phyloP scores from a whole-genome alignment of 148 eudicot species.

The Nepenthes gracilis region DNA sequence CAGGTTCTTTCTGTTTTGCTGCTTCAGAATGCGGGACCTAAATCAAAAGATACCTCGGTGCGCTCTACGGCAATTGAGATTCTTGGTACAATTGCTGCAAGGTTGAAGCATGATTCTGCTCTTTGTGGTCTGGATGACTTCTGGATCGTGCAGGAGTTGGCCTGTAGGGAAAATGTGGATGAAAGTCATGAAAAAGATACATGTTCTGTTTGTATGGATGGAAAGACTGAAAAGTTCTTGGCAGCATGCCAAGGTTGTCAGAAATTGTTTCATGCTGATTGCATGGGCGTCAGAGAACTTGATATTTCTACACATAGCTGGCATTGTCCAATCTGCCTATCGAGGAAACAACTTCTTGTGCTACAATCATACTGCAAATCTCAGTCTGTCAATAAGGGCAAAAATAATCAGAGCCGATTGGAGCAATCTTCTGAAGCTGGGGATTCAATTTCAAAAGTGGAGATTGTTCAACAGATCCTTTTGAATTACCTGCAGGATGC shows the following conservation, averaged over 20 bases:
- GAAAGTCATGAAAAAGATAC: slow-evolving; percentile 29
- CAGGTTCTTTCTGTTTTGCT: slow-evolving; percentile 96
- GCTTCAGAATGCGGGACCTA: slow-evolving; percentile 93
- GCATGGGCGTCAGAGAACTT: slow-evolving; percentile 63
- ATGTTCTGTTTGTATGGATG: slow-evolving; percentile 66
- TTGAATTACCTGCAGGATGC: slow-evolving; percentile 75
- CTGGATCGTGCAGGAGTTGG: slow-evolving; percentile 68
- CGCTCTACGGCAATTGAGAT: slow-evolving; percentile 92
- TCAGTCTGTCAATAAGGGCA: slow-evolving; percentile 38
- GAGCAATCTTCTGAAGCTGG: slow-evolving; percentile 30
- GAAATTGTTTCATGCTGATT: slow-evolving; percentile 70
- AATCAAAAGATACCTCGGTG: slow-evolving; percentile 73
- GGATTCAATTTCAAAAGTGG: slow-evolving; percentile 38
- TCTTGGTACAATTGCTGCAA: slow-evolving; percentile 89
- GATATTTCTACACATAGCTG: slow-evolving; percentile 49
- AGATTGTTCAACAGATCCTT: slow-evolving; percentile 88
- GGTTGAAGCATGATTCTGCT: slow-evolving; percentile 82
- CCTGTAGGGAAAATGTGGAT: slow-evolving; percentile 21
- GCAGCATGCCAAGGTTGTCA: slow-evolving; percentile 77
- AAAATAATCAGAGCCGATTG: slow-evolving; percentile 16
- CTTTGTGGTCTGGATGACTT: slow-evolving; percentile 47
- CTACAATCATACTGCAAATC: slow-evolving; percentile 60
- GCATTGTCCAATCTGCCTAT: slow-evolving; percentile 62
- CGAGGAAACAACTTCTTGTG: slow-evolving; percentile 56
- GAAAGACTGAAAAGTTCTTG: slow-evolving; percentile 37